These are phyloP conservation scores for Pestalotiopsis sp. DNA, from an alignment of 2,329 filamentous ascomycete species.

Conservation along the genomic window DNA sequence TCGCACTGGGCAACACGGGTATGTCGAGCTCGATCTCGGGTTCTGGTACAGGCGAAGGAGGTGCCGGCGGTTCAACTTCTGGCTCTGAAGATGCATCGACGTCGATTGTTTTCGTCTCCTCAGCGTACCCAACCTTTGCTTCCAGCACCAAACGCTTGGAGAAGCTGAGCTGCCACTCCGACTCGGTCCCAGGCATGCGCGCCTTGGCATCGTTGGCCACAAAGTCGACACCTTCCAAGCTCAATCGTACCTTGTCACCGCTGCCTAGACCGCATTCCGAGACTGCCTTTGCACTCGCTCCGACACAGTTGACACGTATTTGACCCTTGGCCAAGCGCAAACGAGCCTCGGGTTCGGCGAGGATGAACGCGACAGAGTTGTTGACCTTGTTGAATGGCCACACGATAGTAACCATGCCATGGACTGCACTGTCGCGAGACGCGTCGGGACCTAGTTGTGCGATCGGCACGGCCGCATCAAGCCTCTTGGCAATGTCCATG, in stretches of 20 bases:
- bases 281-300: slow-evolving; percentile 69
- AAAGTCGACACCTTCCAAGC: slow-evolving; percentile 71
- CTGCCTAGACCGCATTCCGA: slow-evolving; percentile 70
- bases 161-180: slow-evolving; percentile 63
- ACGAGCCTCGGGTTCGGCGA: slow-evolving; percentile 84
- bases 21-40: neutral
- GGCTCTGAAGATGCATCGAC: slow-evolving; percentile 46
- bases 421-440: slow-evolving; percentile 49
- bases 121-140: slow-evolving; percentile 48
- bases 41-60: neutral
- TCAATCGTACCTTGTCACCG: slow-evolving; percentile 73
- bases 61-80: neutral
- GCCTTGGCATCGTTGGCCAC: slow-evolving; percentile 50
- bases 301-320: slow-evolving; percentile 75
- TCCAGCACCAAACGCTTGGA: slow-evolving; percentile 49
- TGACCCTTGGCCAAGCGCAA: slow-evolving; percentile 77
- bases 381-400: slow-evolving; percentile 89
- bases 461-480: slow-evolving; percentile 48
- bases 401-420: slow-evolving; percentile 78
- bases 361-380: slow-evolving; percentile 72
- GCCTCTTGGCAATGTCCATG: slow-evolving; percentile 18
- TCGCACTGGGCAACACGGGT: slow-evolving; percentile 7
- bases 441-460: slow-evolving; percentile 55
- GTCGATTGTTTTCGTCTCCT: slow-evolving; percentile 51
- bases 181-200: slow-evolving; percentile 49